phyloP scores from a whole-genome alignment of 2,329 filamentous ascomycete species.

The Fusarium multiceps region DNA sequence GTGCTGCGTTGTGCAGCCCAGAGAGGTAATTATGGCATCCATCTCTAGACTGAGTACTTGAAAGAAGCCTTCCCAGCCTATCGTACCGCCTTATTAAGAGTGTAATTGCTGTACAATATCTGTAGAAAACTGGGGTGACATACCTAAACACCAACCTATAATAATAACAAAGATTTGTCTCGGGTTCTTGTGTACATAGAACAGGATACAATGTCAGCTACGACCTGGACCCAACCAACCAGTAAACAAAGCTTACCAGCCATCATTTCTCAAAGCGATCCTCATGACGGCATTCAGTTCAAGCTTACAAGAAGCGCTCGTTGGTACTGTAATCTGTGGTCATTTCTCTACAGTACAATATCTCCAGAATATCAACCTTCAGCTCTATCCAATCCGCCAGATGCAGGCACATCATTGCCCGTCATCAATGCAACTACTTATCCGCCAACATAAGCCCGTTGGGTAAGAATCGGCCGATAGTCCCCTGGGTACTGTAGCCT shows the following conservation, averaged over 20 bases:
- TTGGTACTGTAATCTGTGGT: conserved; percentile 2
- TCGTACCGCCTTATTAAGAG: background rate
- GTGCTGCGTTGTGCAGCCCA: background rate
- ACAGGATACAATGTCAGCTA: conserved; percentile 1
- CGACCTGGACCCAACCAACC: conserved; percentile 19
- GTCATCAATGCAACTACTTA: conserved; percentile 11
- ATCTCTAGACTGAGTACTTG: background rate
- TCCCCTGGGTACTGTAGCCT: conserved; percentile 7
- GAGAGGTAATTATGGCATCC: background rate
- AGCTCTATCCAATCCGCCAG: background rate
- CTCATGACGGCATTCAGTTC: conserved; percentile 27
- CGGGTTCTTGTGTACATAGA: conserved; percentile 8
- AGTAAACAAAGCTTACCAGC: conserved; percentile 23
- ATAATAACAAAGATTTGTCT: conserved; percentile 20
- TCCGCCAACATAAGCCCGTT: conserved; percentile 6
- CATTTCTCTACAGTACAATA: background rate
- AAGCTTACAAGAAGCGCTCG: background rate
- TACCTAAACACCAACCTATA: background rate
- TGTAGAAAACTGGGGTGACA: no score
- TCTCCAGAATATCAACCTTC: background rate
- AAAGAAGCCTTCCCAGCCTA: background rate
- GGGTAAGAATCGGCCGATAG: conserved; percentile 27
- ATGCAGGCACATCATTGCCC: conserved; percentile 5
- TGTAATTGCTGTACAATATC: background rate
- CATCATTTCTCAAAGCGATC: conserved; percentile 33